phyloP scores from a whole-genome alignment of 1,284 basidiomycete species.

The Heterobasidion annosum region DNA sequence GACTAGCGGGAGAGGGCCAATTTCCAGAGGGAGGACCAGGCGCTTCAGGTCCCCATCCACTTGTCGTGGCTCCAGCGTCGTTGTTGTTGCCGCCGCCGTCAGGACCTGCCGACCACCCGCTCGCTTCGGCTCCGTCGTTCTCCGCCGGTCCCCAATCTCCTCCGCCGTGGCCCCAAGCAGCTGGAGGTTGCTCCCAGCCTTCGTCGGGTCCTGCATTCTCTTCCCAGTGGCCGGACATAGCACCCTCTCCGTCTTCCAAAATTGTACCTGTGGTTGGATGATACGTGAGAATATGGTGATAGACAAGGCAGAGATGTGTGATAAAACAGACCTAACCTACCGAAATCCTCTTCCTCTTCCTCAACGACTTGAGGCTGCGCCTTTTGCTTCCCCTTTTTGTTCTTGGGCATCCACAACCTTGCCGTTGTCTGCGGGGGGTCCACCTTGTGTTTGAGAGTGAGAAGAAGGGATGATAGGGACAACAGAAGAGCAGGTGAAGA shows the following conservation, averaged over 20 bases:
- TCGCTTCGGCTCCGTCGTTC: background rate
- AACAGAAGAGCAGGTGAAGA: too few relatives aligned
- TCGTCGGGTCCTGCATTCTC: background rate
- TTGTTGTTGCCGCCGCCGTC: too few relatives aligned
- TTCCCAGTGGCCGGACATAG: background rate
- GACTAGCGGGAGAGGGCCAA: background rate
- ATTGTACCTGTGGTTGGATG: constrained; percentile 1
- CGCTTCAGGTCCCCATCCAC: background rate
- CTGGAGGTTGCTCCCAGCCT: background rate
- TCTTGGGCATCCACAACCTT: constrained; percentile 6
- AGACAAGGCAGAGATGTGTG: background rate
- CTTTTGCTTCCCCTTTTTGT: constrained; percentile 28
- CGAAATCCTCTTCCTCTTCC: background rate
- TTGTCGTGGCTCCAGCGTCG: background rate
- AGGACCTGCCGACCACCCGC: background rate
- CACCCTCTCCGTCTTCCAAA: background rate
- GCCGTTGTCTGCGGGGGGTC: background rate
- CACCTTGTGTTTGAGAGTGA: background rate
- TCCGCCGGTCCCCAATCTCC: background rate
- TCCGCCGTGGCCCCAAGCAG: background rate
- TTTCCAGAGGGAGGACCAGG: background rate
- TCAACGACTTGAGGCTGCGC: constrained; percentile 12
- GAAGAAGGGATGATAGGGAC: too few relatives aligned
- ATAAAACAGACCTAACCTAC: constrained; percentile 8
- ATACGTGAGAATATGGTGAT: background rate